Conservation (phyloP, 768 basidiomycete genomes). For the Phanerochaete carnosa region DNA sequence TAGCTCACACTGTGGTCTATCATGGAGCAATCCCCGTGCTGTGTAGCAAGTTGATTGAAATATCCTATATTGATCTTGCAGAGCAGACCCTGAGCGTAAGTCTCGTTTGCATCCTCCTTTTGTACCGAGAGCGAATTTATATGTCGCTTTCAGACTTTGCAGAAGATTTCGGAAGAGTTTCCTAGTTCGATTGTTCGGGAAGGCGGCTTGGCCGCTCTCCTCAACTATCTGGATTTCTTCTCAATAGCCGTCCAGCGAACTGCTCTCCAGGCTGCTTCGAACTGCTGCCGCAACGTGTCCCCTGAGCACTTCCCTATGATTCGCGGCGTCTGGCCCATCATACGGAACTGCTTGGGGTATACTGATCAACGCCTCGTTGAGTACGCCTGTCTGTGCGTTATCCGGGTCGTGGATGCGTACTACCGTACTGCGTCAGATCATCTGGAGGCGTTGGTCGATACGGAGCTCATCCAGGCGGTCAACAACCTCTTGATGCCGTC, state of each 20-base stretch:
- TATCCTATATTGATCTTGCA: slow-evolving; percentile 96
- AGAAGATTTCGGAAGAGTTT: slow-evolving; percentile 98
- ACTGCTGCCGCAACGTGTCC: slow-evolving; percentile 92
- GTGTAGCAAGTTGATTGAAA: slow-evolving; percentile 95
- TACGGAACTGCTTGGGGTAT: slow-evolving; percentile 88
- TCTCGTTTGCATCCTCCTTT: slow-evolving; percentile 22
- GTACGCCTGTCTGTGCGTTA: slow-evolving; percentile 91
- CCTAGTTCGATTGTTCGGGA: slow-evolving; percentile 95
- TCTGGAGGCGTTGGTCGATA: slow-evolving; percentile 82
- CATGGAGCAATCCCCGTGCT: slow-evolving; percentile 98
- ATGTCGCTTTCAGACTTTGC: slow-evolving; percentile 67
- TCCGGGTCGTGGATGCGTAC: slow-evolving; percentile 91
- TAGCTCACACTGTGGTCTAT: slow-evolving; percentile 96
- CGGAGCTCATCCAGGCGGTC: slow-evolving; percentile 75
- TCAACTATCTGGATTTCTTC: slow-evolving; percentile 98
- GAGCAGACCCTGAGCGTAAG: slow-evolving; percentile 97
- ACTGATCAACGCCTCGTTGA: slow-evolving; percentile 97
- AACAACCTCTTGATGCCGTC: slow-evolving; percentile 83
- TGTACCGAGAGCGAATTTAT: slow-evolving; percentile 14
- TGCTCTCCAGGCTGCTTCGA: slow-evolving; percentile 93
- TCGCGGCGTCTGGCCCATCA: slow-evolving; percentile 85
- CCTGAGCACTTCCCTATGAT: slow-evolving; percentile 89
- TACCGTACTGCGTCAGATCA: slow-evolving; percentile 80
- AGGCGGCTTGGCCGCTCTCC: slow-evolving; percentile 87
- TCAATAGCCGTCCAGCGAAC: slow-evolving; percentile 97